Evolutionary conservation across 2,329 filamentous ascomycete species (phyloP), one percentile per base, ranked within the genome.

Genomic region (Colletotrichum sp.): DNA sequence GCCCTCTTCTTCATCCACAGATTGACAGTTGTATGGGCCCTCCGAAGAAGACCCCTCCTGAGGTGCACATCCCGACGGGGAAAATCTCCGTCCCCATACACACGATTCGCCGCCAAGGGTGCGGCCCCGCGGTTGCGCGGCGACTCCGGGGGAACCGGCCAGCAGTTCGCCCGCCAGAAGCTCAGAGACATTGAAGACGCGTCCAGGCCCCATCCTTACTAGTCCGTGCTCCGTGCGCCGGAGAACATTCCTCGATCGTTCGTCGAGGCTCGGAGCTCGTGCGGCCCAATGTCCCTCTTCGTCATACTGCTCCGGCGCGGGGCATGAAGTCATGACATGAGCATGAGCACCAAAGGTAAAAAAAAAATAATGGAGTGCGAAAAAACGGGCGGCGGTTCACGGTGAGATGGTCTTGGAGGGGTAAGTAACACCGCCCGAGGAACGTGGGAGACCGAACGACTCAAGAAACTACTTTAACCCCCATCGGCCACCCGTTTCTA

Each of bases 201-300:
- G n/a, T 73, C 26, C 73, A 73, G 64, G 73, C 73, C 32, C 14
- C 64, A 75, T 73, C 73, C 73, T 65, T 75, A 75, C 73, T 75
- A 75, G 73, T 21, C 59, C 61, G n/a, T 75, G 73, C 57, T 28
- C 73, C 73, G 70, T 73, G 73, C 73, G 48, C 64, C 73, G 73
- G 73, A 73, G 70, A 73, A 73, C 36, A 75, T 75, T 75, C 73
- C 73, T 75, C 64, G 57, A 73, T 75, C 34, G 73, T 75, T 75
- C 57, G 30, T 68, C 28, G 59, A 60, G 30, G 66, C 73, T 73
- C 64, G 70, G 73, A 75, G 70, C 73, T 68, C 70, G n/a, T 55
- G 64, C 73, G 73, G 73, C 64, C 43, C 64, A 68, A 65, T 75
- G 73, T 60, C 73, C 73, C 64, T 59, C 73, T 75, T 68, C 30